phyloP scores from a whole-genome alignment of 441 rosid genomes.

The Brassica hybrid region DNA sequence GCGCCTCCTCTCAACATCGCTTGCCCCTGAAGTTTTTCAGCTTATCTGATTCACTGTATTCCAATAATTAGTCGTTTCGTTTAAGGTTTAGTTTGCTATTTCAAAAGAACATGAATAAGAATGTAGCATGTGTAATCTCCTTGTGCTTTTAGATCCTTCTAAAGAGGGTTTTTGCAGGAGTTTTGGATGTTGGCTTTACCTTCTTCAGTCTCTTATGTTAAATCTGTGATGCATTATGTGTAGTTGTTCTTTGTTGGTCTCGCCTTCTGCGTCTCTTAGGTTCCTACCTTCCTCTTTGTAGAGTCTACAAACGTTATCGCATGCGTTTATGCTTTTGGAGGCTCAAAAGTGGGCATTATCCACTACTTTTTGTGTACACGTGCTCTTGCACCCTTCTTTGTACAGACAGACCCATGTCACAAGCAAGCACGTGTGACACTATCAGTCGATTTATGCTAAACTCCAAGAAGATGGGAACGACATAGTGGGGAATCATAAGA shows the following conservation, averaged over 20 bases:
- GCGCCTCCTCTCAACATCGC: conserved; percentile 57
- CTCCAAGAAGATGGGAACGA: not conserved
- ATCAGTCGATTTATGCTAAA: not conserved
- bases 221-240: not conserved
- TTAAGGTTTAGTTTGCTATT: not conserved
- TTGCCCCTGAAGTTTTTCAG: conserved; percentile 45
- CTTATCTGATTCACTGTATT: not conserved
- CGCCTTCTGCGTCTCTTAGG: not conserved
- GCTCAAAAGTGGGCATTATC: not conserved
- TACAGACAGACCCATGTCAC: not conserved
- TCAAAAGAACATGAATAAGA: not conserved
- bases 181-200: conserved; percentile 12
- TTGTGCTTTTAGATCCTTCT: too few species aligned
- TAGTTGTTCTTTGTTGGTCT: not conserved
- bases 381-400: conserved; percentile 5
- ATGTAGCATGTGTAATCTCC: too few species aligned
- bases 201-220: not conserved
- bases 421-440: conserved; percentile 6
- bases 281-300: conserved; percentile 3
- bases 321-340: not conserved
- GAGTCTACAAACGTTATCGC: not conserved
- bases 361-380: not conserved
- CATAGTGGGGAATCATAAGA: not conserved
- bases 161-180: too few species aligned
- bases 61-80: not conserved